Conservation (phyloP, 768 basidiomycete genomes). For the Collybia mongolica region DNA sequence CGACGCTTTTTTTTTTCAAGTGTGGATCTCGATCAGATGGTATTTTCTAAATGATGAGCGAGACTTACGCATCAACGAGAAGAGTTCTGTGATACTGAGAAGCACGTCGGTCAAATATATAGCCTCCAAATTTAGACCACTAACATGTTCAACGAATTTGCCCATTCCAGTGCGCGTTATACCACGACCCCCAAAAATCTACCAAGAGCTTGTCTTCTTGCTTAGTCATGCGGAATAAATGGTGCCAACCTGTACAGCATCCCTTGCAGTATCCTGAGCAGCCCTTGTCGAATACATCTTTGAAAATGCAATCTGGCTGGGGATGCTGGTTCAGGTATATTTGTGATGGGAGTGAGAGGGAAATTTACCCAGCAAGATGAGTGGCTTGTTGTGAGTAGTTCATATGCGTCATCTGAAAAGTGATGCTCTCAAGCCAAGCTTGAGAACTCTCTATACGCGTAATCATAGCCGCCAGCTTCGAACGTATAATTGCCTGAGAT, state of each 20-base stretch:
- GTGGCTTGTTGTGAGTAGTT: conserved; percentile 72
- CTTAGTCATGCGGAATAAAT: background rate
- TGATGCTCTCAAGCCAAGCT: conserved; percentile 80
- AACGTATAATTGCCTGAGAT: conserved; percentile 81
- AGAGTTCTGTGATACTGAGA: conserved; percentile 47
- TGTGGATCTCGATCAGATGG: background rate
- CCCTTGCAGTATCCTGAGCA: conserved; percentile 62
- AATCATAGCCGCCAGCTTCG: conserved; percentile 88
- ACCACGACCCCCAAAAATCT: conserved; percentile 86
- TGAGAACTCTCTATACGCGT: conserved; percentile 63
- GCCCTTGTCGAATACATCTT: conserved; percentile 65
- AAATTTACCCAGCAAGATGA: conserved; percentile 64
- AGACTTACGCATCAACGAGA: conserved; percentile 51
- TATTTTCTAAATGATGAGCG: background rate
- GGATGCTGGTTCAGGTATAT: background rate
- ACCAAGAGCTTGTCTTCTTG: conserved; percentile 44
- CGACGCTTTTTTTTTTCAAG: conserved; percentile 5
- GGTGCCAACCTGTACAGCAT: conserved; percentile 32
- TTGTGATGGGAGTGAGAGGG: background rate
- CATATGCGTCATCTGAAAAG: conserved; percentile 87
- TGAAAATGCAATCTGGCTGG: conserved; percentile 65
- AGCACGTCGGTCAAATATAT: background rate
- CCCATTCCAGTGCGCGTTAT: conserved; percentile 86
- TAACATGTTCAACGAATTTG: conserved; percentile 64
- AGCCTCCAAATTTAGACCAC: conserved; percentile 16